Conservation (phyloP, 441 rosid genomes). For the Biscutella auriculata region DNA sequence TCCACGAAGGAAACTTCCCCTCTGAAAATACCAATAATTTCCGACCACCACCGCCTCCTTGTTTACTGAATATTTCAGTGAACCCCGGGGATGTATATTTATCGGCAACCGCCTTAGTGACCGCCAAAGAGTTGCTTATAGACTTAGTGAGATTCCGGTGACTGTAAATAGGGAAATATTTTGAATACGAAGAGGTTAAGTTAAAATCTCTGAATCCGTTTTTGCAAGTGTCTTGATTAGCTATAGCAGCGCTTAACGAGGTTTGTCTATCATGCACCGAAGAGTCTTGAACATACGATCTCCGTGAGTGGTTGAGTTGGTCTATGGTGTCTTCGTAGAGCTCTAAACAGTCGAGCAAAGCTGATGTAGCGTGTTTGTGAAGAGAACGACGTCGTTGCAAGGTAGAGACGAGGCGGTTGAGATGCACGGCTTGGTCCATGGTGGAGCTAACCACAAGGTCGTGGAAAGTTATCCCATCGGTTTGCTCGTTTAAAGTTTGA, state of each 20-base stretch:
- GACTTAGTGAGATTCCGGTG: conserved; percentile 41
- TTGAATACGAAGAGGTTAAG: conserved; percentile 23
- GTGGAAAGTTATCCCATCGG: conserved; percentile 25
- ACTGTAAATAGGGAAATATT: conserved; percentile 23
- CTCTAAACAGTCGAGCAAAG: conserved; percentile 59
- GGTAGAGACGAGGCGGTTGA: conserved; percentile 31
- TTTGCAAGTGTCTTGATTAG: conserved; percentile 49
- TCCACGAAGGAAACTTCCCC: conserved; percentile 35
- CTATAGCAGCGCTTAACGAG: conserved; percentile 45
- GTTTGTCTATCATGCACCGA: conserved; percentile 31
- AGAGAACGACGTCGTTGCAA: conserved; percentile 30
- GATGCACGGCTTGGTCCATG: conserved; percentile 36
- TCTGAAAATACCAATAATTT: conserved; percentile 29
- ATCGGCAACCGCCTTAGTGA: conserved; percentile 25
- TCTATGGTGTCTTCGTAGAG: conserved; percentile 47
- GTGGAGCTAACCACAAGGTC: conserved; percentile 35
- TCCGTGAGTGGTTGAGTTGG: conserved; percentile 40
- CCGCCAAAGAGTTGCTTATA: conserved; percentile 63
- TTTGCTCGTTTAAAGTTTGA: conserved; percentile 17
- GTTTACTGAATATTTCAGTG: conserved; percentile 1
- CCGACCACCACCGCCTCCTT: conserved; percentile 20
- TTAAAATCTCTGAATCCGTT: conserved; percentile 47
- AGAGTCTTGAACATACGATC: conserved; percentile 20
- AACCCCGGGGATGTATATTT: conserved; percentile 6
- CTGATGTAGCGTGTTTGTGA: conserved; percentile 33